Conservation (phyloP, 169 alveolate genomes). For the Besnoitia besnoiti region DNA sequence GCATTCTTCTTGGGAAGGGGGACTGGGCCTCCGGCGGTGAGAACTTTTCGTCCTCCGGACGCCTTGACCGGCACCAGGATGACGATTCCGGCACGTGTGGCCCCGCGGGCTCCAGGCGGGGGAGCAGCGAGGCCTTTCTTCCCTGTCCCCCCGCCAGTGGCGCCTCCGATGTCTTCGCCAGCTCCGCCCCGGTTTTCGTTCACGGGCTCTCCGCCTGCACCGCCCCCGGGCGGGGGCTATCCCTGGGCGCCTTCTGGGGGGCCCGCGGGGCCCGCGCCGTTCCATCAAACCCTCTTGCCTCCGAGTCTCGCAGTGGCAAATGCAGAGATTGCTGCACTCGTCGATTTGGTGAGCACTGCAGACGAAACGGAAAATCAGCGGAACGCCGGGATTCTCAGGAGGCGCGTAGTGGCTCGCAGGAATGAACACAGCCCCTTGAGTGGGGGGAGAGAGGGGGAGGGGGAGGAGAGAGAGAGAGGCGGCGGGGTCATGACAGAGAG, state of each 20-base stretch:
- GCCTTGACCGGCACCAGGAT: no score
- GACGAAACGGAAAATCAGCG: no score
- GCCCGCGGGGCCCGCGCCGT: neutral
- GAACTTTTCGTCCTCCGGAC: no score
- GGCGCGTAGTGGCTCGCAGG: no score
- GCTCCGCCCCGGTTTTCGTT: neutral
- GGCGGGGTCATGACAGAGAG: no score
- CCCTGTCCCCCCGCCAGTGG: neutral
- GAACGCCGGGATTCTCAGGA: no score
- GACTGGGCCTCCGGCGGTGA: no score
- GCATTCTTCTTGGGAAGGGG: no score
- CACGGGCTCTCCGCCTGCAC: neutral
- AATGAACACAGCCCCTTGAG: no score
- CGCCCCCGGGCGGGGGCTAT: no score
- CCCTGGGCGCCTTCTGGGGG: neutral
- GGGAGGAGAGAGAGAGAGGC: no score
- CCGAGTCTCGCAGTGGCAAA: neutral
- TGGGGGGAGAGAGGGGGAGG: no score
- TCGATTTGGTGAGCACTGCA: conserved; percentile 1
- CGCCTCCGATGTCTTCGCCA: neutral
- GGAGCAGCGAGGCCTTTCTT: neutral
- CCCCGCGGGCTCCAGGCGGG: neutral
- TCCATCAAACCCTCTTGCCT: neutral
- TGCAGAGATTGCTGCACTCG: conserved; percentile 21
- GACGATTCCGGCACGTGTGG: neutral